A percentile compares a stretch with the other conserved stretches of the same genome.
phyloP scores from a whole-genome alignment of 2,329 filamentous ascomycete genomes.

The Aspergillus bombycis region DNA sequence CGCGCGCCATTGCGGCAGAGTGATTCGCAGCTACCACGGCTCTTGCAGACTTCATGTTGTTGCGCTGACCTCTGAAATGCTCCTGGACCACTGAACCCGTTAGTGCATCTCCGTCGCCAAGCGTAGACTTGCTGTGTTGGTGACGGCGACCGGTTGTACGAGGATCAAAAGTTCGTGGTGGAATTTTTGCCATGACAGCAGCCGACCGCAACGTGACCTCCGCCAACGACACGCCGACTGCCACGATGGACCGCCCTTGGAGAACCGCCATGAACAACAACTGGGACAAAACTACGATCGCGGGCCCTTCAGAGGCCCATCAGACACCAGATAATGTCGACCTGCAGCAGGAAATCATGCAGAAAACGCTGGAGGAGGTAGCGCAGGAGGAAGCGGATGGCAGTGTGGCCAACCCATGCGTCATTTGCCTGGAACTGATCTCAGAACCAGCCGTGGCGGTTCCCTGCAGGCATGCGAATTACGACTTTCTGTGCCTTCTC shows the following conservation, averaged over 20 bases:
- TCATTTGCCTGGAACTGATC: constrained; percentile 82
- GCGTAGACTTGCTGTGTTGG: constrained; percentile 1
- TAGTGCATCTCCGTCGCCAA: constrained; percentile 11
- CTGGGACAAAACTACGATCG: neutral
- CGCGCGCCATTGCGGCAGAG: constrained; percentile 29
- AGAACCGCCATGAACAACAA: neutral
- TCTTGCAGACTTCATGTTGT: constrained; percentile 40
- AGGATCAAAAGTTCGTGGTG: constrained; percentile 5
- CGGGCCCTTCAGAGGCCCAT: neutral
- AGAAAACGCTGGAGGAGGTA: constrained; percentile 50
- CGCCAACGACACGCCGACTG: constrained; percentile 5
- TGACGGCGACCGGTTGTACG: constrained; percentile 2
- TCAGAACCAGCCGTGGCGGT: constrained; percentile 70
- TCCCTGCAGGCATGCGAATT: constrained; percentile 78
- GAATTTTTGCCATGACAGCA: constrained; percentile 16
- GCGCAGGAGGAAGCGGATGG: constrained; percentile 35
- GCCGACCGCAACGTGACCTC: constrained; percentile 26
- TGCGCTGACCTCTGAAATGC: constrained; percentile 7
- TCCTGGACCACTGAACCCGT: constrained; percentile 3
- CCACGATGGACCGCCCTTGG: neutral
- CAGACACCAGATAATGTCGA: constrained; percentile 46
- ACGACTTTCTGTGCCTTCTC: constrained; percentile 82
- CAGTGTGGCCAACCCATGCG: constrained; percentile 62
- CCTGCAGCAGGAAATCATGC: constrained; percentile 47
- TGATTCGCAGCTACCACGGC: constrained; percentile 37